A percentile compares a stretch with the other conserved stretches of the same genome.
These are phyloP conservation scores for Aspergillus clavatus DNA, from an alignment of 2,329 filamentous ascomycete genomes.

Conservation along the genomic window DNA sequence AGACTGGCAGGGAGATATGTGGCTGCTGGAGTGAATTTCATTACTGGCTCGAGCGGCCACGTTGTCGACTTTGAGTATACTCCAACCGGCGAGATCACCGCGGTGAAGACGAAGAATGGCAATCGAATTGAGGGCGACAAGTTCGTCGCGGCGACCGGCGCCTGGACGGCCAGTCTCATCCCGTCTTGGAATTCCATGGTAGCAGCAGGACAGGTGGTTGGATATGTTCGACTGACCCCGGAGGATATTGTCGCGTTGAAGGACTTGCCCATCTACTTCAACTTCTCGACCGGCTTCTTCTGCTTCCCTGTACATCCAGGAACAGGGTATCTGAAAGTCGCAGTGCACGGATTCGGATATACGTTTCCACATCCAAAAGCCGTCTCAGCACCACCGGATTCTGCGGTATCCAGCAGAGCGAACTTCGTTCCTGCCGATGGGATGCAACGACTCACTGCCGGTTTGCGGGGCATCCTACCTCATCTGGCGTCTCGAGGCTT, in stretches of 20 bases:
- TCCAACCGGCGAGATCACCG: slow-evolving; percentile 44
- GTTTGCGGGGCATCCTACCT: slow-evolving; percentile 56
- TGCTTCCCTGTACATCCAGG: slow-evolving; percentile 41
- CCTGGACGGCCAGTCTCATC: slow-evolving; percentile 72
- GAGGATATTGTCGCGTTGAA: slow-evolving; percentile 61
- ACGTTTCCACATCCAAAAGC: slow-evolving; percentile 16
- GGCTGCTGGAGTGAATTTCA: slow-evolving; percentile 20
- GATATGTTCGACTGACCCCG: slow-evolving; percentile 65
- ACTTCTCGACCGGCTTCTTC: slow-evolving; percentile 44
- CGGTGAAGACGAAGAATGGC: slow-evolving; percentile 50
- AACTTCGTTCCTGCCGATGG: slow-evolving; percentile 47
- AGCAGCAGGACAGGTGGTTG: slow-evolving; percentile 72
- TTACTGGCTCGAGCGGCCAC: slow-evolving; percentile 26
- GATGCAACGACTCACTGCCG: slow-evolving; percentile 52
- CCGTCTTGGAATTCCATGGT: slow-evolving; percentile 68
- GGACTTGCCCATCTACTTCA: slow-evolving; percentile 57
- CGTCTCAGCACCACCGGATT: slow-evolving; percentile 19
- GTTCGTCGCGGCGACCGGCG: slow-evolving; percentile 72
- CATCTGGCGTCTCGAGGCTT: slow-evolving; percentile 55
- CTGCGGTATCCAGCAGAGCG: slow-evolving; percentile 19
- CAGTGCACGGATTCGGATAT: slow-evolving; percentile 64
- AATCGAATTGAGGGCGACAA: slow-evolving; percentile 56
- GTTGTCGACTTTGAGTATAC: slow-evolving; percentile 32
- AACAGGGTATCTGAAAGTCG: slow-evolving; percentile 53
- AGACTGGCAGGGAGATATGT: slow-evolving; percentile 20